Conservation (phyloP, 257 asterid genomes). For the Leptodermis oblonga region DNA sequence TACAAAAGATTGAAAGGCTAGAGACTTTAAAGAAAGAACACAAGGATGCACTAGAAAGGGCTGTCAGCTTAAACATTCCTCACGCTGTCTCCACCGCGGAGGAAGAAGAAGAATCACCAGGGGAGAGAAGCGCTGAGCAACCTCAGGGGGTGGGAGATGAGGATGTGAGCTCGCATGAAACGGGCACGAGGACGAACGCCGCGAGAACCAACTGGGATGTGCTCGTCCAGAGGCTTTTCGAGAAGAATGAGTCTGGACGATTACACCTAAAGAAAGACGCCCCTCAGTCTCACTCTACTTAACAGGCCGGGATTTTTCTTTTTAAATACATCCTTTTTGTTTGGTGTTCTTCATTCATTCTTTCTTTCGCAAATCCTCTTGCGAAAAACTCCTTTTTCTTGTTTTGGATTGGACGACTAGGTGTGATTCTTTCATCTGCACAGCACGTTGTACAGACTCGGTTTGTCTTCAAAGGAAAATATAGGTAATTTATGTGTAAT, state of each 20-base stretch:
- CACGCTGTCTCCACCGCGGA: slow-evolving; percentile 45
- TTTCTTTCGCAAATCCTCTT: neutral
- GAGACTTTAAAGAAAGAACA: slow-evolving; percentile 78
- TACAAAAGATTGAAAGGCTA: slow-evolving; percentile 57
- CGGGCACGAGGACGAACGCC: slow-evolving; percentile 15
- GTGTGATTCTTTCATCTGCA: too few relatives aligned
- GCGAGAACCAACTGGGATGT: slow-evolving; percentile 71
- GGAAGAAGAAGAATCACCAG: slow-evolving; percentile 28
- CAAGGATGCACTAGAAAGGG: slow-evolving; percentile 87
- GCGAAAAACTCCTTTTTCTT: too few relatives aligned
- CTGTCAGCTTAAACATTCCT: slow-evolving; percentile 84
- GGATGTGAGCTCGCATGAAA: slow-evolving; percentile 14
- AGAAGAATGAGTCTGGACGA: slow-evolving; percentile 42
- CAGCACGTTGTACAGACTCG: too few relatives aligned
- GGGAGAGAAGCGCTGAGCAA: slow-evolving; percentile 22
- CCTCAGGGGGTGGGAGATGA: slow-evolving; percentile 15
- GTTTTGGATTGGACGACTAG: too few relatives aligned
- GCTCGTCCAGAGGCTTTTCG: slow-evolving; percentile 54
- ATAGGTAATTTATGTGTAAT: too few relatives aligned
- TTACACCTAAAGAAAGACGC: neutral
- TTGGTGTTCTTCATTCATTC: neutral
- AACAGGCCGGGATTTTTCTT: neutral
- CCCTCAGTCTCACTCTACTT: neutral
- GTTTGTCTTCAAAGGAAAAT: too few relatives aligned
- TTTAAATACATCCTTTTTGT: neutral